A percentile compares a stretch with the other conserved stretches of the same genome.
Conservation (phyloP, 78 protist species). For the Monosiga brevicollis region DNA sequence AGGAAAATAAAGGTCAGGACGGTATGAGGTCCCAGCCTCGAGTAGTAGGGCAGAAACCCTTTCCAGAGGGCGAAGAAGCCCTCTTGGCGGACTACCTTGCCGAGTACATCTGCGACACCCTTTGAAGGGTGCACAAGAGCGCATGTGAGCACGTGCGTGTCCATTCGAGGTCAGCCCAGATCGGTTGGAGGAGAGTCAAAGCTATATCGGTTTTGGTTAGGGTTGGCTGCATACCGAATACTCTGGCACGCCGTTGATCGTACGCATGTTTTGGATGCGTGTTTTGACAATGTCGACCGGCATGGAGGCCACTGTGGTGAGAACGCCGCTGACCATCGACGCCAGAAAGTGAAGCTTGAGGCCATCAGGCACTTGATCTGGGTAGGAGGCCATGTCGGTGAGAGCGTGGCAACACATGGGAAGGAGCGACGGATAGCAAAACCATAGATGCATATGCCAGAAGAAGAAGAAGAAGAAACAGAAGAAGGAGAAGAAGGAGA, state of each 20-base stretch:
- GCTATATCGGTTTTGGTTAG: too few relatives aligned
- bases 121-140: too few relatives aligned
- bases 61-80: conserved; percentile 1
- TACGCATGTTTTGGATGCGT: neutral
- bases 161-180: too few relatives aligned
- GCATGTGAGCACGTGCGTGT: too few relatives aligned
- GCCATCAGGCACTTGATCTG: neutral
- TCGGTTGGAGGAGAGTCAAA: too few relatives aligned
- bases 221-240: neutral
- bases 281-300: conserved; percentile 45
- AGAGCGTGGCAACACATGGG: too few relatives aligned
- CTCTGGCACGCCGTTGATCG: neutral
- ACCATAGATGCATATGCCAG: neutral
- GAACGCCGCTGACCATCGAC: neutral
- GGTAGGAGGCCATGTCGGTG: too few relatives aligned
- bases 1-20: conserved; percentile 45
- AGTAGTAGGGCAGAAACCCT: conserved; percentile 54
- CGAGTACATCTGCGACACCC: neutral
- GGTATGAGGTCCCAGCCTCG: conserved; percentile 58
- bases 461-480: neutral
- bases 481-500: neutral
- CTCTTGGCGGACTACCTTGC: neutral
- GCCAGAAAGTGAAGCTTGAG: neutral
- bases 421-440: neutral
- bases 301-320: conserved; percentile 3